These are phyloP conservation scores for Puccinia horiana DNA, from an alignment of 1,284 basidiomycete genomes.

Conservation along the genomic window DNA sequence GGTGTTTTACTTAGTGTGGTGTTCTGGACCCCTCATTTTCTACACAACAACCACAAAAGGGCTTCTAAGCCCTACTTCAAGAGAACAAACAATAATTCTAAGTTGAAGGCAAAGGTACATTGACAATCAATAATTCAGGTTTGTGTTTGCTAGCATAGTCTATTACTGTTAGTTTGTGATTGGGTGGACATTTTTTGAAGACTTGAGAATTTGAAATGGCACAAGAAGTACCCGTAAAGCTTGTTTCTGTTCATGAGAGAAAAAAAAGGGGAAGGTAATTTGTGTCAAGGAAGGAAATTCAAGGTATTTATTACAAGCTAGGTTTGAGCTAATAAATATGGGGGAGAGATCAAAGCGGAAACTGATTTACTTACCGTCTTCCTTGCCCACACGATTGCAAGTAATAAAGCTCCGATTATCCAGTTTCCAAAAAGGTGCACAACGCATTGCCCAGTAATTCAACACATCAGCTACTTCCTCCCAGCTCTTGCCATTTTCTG, in stretches of 20 bases:
- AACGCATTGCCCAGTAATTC: slow-evolving; percentile 32
- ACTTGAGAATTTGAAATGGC: slow-evolving; percentile 34
- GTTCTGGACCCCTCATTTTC: too few species aligned
- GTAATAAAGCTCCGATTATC: slow-evolving; percentile 18
- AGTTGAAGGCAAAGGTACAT: slow-evolving; percentile 6
- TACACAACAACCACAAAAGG: too few species aligned
- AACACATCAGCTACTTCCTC: neutral
- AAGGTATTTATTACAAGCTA: too few species aligned
- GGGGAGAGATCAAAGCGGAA: neutral
- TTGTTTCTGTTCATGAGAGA: slow-evolving; percentile 20
- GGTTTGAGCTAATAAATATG: neutral
- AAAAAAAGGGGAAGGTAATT: neutral
- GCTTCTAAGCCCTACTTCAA: too few species aligned
- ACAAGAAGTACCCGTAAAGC: slow-evolving; percentile 46
- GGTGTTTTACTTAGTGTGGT: too few species aligned
- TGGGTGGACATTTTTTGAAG: neutral
- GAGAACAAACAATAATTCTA: neutral
- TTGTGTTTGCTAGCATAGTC: slow-evolving; percentile 41
- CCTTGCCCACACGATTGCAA: slow-evolving; percentile 43
- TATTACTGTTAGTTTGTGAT: slow-evolving; percentile 15
- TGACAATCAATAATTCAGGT: slow-evolving; percentile 12
- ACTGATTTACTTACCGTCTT: slow-evolving; percentile 13
- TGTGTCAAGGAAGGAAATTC: slow-evolving; percentile 1
- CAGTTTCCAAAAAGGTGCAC: slow-evolving; percentile 30
- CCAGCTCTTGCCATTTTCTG: slow-evolving; percentile 29